Evolutionary conservation across 2,329 filamentous ascomycete species (phyloP), one percentile per base, ranked within the genome.

Genomic region (Akanthomyces dipterigenus): DNA sequence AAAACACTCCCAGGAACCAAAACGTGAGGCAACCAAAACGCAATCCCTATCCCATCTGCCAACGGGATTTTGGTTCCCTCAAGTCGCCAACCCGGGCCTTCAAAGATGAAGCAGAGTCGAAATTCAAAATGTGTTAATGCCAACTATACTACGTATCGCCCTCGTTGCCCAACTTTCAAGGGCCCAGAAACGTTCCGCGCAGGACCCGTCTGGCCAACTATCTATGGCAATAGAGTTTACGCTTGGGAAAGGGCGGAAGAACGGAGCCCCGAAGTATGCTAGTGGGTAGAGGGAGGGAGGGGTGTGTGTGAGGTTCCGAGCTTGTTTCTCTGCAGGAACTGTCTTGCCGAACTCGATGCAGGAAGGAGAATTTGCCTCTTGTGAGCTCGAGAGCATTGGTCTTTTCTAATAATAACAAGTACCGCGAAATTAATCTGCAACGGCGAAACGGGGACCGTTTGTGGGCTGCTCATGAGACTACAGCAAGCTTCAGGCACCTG

Each of bases 221-320:
- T 59, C 56, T 9, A 28, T 60, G 56, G 28, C 48, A 46, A 60
- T 51, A 60, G 28, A 53, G 56, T 53, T 60, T 45, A 45, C 38
- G 38, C 56, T 60, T 60, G 56, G 48, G 28, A 31, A 46, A 53
- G 56, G 55, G 38, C 36, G 48, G 26, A 60, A 60, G 48, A 9
- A 42, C 34, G 36, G 55, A 28, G 22, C 6, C 43, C 12, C 24
- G 26, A 20, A 20, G 46, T 18, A 26, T 16, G 18, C 12, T 20
- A 20, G 24, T 20, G 40, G 46, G 26, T 7, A 9, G 14, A 28
- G 9, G 6, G n/a, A n/a, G n/a, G 40, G 28, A 26, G 43, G 11
- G 42, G 34, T 31, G 48, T 6, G 20, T 11, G 31, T 28, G 24
- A 4, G 20, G 7, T 48, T 48, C 51, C 9, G 53, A 22, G 26